These are phyloP conservation scores for Kurtzmaniella natalensis DNA, from an alignment of 1,139 yeast species.

Conservation along the genomic window DNA sequence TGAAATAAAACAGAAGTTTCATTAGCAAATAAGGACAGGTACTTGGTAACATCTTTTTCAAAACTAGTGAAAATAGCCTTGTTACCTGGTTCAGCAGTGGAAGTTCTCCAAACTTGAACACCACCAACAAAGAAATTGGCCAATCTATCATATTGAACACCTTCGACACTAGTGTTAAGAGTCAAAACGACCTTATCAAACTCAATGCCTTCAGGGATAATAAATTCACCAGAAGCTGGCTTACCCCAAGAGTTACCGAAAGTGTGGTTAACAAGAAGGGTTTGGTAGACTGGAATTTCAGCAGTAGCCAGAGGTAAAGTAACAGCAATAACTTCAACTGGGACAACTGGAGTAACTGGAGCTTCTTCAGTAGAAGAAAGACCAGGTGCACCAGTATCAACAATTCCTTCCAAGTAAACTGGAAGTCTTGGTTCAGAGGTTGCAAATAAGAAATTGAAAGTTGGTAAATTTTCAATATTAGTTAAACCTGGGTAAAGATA, in stretches of 20 bases:
- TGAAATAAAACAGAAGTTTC: constrained; percentile 41
- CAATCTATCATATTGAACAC: constrained; percentile 74
- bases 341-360: no score
- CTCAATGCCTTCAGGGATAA: constrained; percentile 24
- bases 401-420: background rate
- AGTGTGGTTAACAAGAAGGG: constrained; percentile 25
- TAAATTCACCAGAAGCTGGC: constrained; percentile 24
- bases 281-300: constrained; percentile 25
- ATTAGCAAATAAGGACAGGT: constrained; percentile 45
- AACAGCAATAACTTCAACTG: constrained; percentile 21
- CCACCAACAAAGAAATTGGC: constrained; percentile 66
- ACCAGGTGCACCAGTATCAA: background rate
- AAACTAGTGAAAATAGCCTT: constrained; percentile 40
- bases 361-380: background rate
- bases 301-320: constrained; percentile 24
- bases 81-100: constrained; percentile 77
- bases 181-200: constrained; percentile 62
- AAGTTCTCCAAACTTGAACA: constrained; percentile 76
- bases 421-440: no score
- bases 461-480: no score
- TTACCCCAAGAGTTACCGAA: constrained; percentile 37
- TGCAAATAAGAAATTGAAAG: no score
- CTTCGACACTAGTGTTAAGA: constrained; percentile 54
- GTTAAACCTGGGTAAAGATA: no score
- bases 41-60: constrained; percentile 63